Evolutionary conservation across 129 eudicot genomes (phyloP), one percentile per base, ranked within the genome.

Genomic region (Rutidosis leptorrhynchoides): DNA sequence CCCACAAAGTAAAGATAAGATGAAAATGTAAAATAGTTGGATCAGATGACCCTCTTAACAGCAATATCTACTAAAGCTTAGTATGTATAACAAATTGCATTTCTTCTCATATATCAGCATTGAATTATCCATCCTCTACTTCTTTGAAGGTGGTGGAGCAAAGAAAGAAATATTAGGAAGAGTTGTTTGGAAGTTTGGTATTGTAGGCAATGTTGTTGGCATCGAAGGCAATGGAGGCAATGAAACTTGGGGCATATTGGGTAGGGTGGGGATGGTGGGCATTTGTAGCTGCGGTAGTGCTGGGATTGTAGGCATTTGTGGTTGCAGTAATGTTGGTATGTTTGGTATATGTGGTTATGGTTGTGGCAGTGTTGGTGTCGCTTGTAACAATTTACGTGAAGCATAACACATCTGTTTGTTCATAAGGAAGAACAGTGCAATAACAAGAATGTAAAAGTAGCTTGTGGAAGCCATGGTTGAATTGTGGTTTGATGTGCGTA

Each of bases 141-240:
- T 68, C 60, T 68, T 68, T 37, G 64, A 68, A 54, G 73, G 73
- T 23, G 73, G 73, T 20, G 64, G 64, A 23, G 73, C 73, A 16
- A 68, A 68, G 37, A 54, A 68, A 54, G 73, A 64, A 54, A 68
- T 22, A 4, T 55, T 68, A 17, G 73, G 73, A 35, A 68, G 16
- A 68, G 52, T 53, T 55, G 73, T 68, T 33, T 64, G 64, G 16
- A 68, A 10, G 25, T 68, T 68, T n/a, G 64, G 64, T 19, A 68
- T 68, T 1, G 26, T 54, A 23, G 73, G 71, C 60, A 66, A 26
- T 27, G 59, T 26, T 24, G 70, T 52, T 4, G 43, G 43, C 43
- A 35, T 35, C 1, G 43, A 35, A 0, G 43, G 43, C 43, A 65
- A 46, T 46, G 70, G 70, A 45, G 71, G 71, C 45, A 65, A 48